Base-by-base conservation (phyloP, 148 eudicot genomes). In the Tetragonia tetragonoides region DNA sequence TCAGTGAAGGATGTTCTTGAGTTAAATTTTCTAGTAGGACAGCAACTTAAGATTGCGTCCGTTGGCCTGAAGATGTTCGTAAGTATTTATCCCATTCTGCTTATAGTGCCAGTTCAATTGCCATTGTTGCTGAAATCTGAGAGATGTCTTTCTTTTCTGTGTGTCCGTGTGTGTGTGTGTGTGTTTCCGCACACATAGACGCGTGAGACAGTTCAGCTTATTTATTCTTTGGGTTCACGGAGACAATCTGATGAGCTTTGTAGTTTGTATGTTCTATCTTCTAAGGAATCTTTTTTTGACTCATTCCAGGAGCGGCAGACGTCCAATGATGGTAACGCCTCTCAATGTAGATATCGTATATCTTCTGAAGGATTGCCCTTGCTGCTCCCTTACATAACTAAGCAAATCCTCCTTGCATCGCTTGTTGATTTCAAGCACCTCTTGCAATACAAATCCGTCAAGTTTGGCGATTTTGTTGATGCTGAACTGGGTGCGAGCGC, bases 31-130 rank as follows among this genome's bases (percentile, higher is more conserved):
- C 79, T 70, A 53, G 91, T 84, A 23, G 99, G 98, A 38, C 89
- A 91, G 83, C 99, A 88, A 77, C 93, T 95, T 73, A 95, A 95
- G 86, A 93, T 95, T 73, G 95, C 99, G 81, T 88, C 99, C 15
- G 87, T 95, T 76, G 99, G 99, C 81, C 83, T 95, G 70, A 93
- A 95, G 92, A 95, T 95, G 99, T 95, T 95, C 89, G 99, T 95
- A 89, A 95, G 99, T 90, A 56, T 49, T 21, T 61, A 24, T 3
- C 21, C 38, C 46, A 75, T 69, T 64, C 72, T 6, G 5, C 6
- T 60, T 34, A 12, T 75, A 10, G 57, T 60, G 14, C 38, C 39
- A 46, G 41, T 66, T 69, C 60, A 71, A 37, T 63, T 70, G 38
- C 46, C 20, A 20, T 62, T 39, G 41, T 57, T 67, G 63, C 80